Conservation (phyloP, 306 rosid species). For the Elaeagnus macrophylla region DNA sequence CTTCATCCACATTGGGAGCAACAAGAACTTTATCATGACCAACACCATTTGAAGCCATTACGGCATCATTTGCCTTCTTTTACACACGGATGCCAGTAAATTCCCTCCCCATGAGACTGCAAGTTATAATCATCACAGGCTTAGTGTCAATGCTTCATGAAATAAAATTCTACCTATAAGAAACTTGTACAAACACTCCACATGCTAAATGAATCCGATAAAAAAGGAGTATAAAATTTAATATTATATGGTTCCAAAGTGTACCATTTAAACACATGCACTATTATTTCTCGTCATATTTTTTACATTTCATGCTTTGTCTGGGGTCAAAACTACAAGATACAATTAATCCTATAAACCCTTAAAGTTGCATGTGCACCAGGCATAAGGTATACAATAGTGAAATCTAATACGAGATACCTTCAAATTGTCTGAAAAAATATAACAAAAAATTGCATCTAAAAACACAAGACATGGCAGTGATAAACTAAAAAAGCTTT, state of each 20-base stretch:
- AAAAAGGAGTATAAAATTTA: background rate
- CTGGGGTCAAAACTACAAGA: too few relatives aligned
- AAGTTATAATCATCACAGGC: slow-evolving; percentile 16
- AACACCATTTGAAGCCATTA: slow-evolving; percentile 33
- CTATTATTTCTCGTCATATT: background rate
- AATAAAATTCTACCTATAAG: background rate
- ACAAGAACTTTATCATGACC: slow-evolving; percentile 40
- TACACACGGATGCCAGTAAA: slow-evolving; percentile 46
- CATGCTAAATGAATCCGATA: background rate
- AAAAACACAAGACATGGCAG: too few relatives aligned
- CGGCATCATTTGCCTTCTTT: slow-evolving; percentile 35
- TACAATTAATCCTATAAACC: background rate
- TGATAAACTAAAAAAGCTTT: too few relatives aligned
- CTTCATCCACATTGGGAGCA: slow-evolving; percentile 55
- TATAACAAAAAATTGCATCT: too few relatives aligned
- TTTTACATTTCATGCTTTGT: background rate
- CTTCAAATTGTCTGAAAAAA: too few relatives aligned
- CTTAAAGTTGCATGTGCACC: too few relatives aligned
- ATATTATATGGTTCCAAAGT: slow-evolving; percentile 1
- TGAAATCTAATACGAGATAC: too few relatives aligned
- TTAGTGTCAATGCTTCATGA: slow-evolving; percentile 13
- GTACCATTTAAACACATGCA: background rate
- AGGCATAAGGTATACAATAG: too few relatives aligned
- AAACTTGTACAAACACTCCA: background rate
- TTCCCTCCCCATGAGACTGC: slow-evolving; percentile 95